Conservation (phyloP, 2,329 filamentous ascomycete species). For the Rugonectria rugulosa region DNA sequence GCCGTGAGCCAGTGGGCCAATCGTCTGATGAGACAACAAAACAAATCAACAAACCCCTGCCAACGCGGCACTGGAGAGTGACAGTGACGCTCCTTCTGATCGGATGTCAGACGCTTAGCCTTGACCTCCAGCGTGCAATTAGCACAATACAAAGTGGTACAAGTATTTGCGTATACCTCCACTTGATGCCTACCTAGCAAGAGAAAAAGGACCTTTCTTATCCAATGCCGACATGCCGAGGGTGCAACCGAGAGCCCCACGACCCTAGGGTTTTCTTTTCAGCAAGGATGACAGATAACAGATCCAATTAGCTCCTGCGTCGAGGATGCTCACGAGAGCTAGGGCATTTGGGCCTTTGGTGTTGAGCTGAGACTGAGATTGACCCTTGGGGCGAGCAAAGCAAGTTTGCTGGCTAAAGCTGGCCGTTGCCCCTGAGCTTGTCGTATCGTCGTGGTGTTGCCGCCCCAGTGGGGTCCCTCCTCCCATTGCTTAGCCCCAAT, state of each 20-base stretch:
- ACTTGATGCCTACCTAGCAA: no score
- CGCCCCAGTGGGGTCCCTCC: constrained; percentile 1
- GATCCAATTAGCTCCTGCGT: constrained; percentile 25
- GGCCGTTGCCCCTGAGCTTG: constrained; percentile 1
- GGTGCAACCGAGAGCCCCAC: constrained; percentile 21
- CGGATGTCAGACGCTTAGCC: background rate
- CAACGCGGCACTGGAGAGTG: background rate
- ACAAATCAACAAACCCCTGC: no score
- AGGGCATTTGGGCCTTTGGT: constrained; percentile 1
- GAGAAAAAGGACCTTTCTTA: background rate
- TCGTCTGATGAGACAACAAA: constrained; percentile 13
- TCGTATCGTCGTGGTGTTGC: background rate
- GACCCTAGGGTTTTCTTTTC: background rate
- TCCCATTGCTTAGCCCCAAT: background rate
- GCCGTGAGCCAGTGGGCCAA: background rate
- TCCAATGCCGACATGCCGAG: constrained; percentile 28
- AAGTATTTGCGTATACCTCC: no score
- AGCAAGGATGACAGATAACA: constrained; percentile 18
- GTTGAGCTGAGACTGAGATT: constrained; percentile 4
- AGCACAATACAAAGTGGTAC: no score
- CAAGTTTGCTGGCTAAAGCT: background rate
- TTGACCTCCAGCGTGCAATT: no score
- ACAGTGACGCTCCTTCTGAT: background rate
- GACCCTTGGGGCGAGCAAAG: no score
- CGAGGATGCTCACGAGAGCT: background rate